phyloP scores from a whole-genome alignment of 148 eudicot species.

The Rhododendron mucronatum region DNA sequence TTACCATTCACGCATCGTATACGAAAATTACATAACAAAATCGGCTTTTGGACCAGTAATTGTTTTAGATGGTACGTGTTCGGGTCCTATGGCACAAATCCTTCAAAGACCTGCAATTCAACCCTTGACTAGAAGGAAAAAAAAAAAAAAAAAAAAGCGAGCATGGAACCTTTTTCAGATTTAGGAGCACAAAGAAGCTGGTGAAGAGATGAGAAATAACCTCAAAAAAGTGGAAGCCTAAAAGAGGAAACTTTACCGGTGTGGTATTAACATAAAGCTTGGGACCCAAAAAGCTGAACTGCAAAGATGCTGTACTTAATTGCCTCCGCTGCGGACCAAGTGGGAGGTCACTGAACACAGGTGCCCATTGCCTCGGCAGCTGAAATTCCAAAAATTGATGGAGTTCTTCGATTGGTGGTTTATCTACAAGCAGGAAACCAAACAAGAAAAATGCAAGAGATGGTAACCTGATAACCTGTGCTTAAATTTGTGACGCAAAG shows the following conservation, averaged over 20 bases:
- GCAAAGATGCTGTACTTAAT: slow-evolving; percentile 68
- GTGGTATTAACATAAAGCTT: slow-evolving; percentile 81
- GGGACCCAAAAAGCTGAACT: slow-evolving; percentile 96
- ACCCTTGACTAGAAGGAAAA: background rate
- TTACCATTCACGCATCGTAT: background rate
- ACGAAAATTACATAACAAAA: background rate
- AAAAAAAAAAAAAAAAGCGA: background rate
- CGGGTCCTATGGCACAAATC: background rate
- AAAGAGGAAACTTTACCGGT: slow-evolving; percentile 41
- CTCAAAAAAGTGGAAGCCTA: slow-evolving; percentile 5
- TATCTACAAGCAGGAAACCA: slow-evolving; percentile 49
- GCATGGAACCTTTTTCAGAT: background rate
- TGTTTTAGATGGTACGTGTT: background rate
- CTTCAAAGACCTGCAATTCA: background rate
- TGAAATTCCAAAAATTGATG: slow-evolving; percentile 98
- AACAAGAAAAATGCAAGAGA: background rate
- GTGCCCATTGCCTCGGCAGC: slow-evolving; percentile 99
- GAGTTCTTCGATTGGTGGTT: slow-evolving; percentile 96
- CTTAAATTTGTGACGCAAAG: background rate
- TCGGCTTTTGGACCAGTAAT: background rate
- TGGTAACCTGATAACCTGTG: background rate
- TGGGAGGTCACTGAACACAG: slow-evolving; percentile 93
- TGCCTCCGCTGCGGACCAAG: slow-evolving; percentile 94
- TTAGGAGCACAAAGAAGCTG: background rate
- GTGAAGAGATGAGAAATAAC: slow-evolving; percentile 4